Evolutionary conservation across 768 basidiomycete species (phyloP).

Genomic region (Psilocybe sp.): DNA sequence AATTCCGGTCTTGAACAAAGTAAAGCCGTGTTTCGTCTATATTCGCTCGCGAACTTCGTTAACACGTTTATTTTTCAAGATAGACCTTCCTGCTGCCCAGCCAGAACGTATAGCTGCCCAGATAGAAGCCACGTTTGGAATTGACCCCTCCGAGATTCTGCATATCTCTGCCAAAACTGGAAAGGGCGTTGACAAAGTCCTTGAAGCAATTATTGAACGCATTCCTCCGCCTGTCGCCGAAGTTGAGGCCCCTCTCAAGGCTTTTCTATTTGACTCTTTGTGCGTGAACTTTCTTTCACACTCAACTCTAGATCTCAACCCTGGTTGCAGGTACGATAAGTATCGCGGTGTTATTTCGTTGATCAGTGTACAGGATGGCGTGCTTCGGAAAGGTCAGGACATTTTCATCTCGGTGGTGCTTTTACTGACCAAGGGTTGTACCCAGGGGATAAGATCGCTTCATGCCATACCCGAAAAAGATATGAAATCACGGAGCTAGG

Average conservation of each 20-base stretch:
- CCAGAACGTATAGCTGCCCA: slow-evolving; percentile 79
- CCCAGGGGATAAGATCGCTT: slow-evolving; percentile 86
- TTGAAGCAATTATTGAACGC: slow-evolving; percentile 77
- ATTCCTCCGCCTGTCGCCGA: slow-evolving; percentile 77
- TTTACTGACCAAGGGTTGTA: not conserved
- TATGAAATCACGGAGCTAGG: slow-evolving; percentile 91
- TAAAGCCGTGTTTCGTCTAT: slow-evolving; percentile 21
- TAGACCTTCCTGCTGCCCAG: slow-evolving; percentile 89
- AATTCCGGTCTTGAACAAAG: slow-evolving; percentile 93
- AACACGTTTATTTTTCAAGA: slow-evolving; percentile 39
- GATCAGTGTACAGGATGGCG: slow-evolving; percentile 77
- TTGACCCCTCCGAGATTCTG: slow-evolving; percentile 71
- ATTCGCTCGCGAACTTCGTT: not conserved
- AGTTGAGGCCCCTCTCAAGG: slow-evolving; percentile 60
- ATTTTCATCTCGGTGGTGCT: not conserved
- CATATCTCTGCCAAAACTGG: slow-evolving; percentile 93
- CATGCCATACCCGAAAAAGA: slow-evolving; percentile 79
- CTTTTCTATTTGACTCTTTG: slow-evolving; percentile 92
- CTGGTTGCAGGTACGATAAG: slow-evolving; percentile 73
- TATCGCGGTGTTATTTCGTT: slow-evolving; percentile 96
- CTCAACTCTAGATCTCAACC: slow-evolving; percentile 4
- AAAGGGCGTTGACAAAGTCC: slow-evolving; percentile 70
- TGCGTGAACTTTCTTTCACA: slow-evolving; percentile 31
- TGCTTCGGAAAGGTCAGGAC: slow-evolving; percentile 71
- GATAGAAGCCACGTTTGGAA: slow-evolving; percentile 79